Evolutionary conservation across 1,284 basidiomycete genomes (phyloP).

Genomic region (Macrocystidia cucumis): DNA sequence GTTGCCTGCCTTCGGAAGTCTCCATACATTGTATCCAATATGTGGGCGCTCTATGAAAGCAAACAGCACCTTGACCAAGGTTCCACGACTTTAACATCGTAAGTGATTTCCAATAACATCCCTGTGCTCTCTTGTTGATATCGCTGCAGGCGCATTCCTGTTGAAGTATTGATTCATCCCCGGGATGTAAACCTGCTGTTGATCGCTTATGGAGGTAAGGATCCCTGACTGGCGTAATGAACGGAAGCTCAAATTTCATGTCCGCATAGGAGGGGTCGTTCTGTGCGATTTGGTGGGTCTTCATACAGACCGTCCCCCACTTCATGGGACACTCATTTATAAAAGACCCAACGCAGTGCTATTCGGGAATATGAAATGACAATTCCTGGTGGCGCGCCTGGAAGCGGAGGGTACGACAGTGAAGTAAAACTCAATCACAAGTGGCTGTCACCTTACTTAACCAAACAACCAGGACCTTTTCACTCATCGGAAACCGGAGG

Average conservation of each 20-base stretch:
- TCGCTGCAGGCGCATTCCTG: constrained; percentile 28
- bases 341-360: constrained; percentile 48
- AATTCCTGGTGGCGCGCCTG: constrained; percentile 74
- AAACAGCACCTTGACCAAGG: constrained; percentile 50
- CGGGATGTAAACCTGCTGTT: constrained; percentile 77
- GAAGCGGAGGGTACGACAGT: constrained; percentile 57
- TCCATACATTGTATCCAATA: constrained; percentile 59
- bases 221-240: neutral
- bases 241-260: neutral
- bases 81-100: constrained; percentile 33
- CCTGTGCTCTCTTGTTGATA: constrained; percentile 2
- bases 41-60: constrained; percentile 74
- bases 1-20: constrained; percentile 58
- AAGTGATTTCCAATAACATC: constrained; percentile 2
- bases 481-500: constrained; percentile 61
- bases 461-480: constrained; percentile 46
- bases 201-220: constrained; percentile 71
- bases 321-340: neutral
- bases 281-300: constrained; percentile 61
- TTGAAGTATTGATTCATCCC: constrained; percentile 71
- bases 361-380: constrained; percentile 61
- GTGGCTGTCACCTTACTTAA: constrained; percentile 1
- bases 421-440: constrained; percentile 23
- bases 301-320: constrained; percentile 1
- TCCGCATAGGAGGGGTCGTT: constrained; percentile 56